Evolutionary conservation across 495 filamentous ascomycete genomes (phyloP), one percentile per base, ranked within the genome.

Genomic region (Xylaria sp.): DNA sequence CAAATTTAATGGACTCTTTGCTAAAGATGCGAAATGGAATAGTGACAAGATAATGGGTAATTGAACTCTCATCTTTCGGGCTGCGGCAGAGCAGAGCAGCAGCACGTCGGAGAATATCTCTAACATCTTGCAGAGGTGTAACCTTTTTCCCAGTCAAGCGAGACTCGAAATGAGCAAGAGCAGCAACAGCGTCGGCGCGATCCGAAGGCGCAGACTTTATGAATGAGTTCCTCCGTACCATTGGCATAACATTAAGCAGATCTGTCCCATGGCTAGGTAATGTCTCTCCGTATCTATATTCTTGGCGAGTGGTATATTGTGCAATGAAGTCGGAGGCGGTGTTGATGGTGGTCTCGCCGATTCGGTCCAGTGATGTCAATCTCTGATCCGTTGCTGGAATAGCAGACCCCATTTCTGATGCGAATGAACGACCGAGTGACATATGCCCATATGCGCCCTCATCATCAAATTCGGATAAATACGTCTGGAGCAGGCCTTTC

Each of bases 231-330:
- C 82, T 78, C 40, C 82, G 80, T 61, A 85, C 82, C 53, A 86
- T 75, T 8, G 84, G 83, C 79, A 89, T 86, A 67, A 89, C 84
- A 46, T 83, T 84, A 33, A 89, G 73, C 85, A 90, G 88, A 69
- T 93, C 90, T 62, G 82, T 79, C 63, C 88, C 86, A 71, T 90
- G 85, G 48, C 89, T 89, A 14, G 89, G 87, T 50, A 91, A 77
- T 14, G 89, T 82, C 76, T 97, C 93, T 17, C 91, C 87, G 71
- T 93, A 92, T 37, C 93, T 89, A 78, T 98, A 98, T 74, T 94
- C 94, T 77, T 98, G 97, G 11, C 96, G 92, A 29, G 93, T 96
- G n/a, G 95, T 98, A 76, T 98, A 98, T 77, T 98, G 93, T 41
- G 94, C 93, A 77, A 98, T 91, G 74, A 99, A 97, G 78, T 97